Conservation (phyloP, 129 eudicot genomes). For the Saposhnikovia divaricata region DNA sequence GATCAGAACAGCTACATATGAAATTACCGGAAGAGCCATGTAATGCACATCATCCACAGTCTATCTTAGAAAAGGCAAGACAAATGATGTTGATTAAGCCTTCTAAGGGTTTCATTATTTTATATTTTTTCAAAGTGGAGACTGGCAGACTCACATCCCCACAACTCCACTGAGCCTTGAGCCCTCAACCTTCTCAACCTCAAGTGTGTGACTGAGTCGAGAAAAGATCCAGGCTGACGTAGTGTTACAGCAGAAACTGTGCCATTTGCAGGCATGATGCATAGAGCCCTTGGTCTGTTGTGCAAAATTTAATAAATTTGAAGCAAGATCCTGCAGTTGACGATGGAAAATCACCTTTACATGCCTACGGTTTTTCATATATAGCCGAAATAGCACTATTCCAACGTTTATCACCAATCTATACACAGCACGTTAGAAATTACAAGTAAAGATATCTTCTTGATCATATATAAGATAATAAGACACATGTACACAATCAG, state of each 20-base stretch:
- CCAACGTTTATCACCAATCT: background rate
- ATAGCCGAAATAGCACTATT: background rate
- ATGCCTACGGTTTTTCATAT: background rate
- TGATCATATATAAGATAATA: no score
- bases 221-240: slow-evolving; percentile 46
- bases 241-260: slow-evolving; percentile 49
- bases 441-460: no score
- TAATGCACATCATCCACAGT: no score
- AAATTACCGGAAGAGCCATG: no score
- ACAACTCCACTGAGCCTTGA: no score
- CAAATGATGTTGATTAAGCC: no score
- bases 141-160: no score
- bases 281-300: slow-evolving; percentile 62
- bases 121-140: no score
- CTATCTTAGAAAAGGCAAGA: no score
- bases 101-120: no score
- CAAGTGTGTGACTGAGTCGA: slow-evolving; percentile 17
- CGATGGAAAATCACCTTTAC: background rate
- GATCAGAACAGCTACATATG: no score
- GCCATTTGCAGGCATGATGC: slow-evolving; percentile 59
- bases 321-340: slow-evolving; percentile 51
- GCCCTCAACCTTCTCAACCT: background rate
- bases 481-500: no score
- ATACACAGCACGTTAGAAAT: background rate
- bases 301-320: slow-evolving; percentile 53